Evolutionary conservation across 2,329 filamentous ascomycete species (phyloP), one percentile per base, ranked within the genome.

Genomic region (Calonectria honghensis): DNA sequence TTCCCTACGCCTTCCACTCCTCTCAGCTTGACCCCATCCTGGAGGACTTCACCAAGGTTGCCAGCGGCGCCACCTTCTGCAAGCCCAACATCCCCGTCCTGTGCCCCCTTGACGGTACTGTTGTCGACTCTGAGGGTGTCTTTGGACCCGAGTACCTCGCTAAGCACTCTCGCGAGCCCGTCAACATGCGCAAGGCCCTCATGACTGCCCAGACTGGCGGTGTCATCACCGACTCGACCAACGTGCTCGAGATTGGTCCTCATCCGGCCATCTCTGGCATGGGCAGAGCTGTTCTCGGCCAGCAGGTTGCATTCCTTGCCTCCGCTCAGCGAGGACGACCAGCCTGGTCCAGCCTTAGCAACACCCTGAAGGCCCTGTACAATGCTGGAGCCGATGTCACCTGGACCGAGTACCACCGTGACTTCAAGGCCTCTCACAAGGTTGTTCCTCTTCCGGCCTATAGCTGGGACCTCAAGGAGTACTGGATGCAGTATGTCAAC

Each of bases 381-480:
- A 67, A 73, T 0, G 76, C 73, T 4, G 78, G 78, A 0, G 69
- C 75, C 1, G 73, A 18, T 20, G 73, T 79, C 6, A 37, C n/a
- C 16, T 79, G 78, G 78, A 48, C 72, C 0, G 82, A 85, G 1
- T 85, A 86, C 13, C 86, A 79, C 27, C 65, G 63, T 0, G 75
- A 75, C n/a, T 79, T 79, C 29, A 73, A 67, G 2, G 54, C 69
- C 1, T 70, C 76, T 0, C 76, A 79, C 1, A 65, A 48, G 6
- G 75, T 95, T 16, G 84, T 95, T 6, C 85, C 90, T 2, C 86
- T 96, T 1, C 94, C 94, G 0, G 90, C 90, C 4, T 96, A 96
- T 81, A 89, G 89, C 0, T 96, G 94, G 85, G 93, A 96, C 79
- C 87, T 91, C 79, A 95, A 95, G 87, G 93, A 91, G 77, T 95